These are phyloP conservation scores for Neoarthrinium moseri DNA, from an alignment of 2,329 filamentous ascomycete species.

Conservation along the genomic window DNA sequence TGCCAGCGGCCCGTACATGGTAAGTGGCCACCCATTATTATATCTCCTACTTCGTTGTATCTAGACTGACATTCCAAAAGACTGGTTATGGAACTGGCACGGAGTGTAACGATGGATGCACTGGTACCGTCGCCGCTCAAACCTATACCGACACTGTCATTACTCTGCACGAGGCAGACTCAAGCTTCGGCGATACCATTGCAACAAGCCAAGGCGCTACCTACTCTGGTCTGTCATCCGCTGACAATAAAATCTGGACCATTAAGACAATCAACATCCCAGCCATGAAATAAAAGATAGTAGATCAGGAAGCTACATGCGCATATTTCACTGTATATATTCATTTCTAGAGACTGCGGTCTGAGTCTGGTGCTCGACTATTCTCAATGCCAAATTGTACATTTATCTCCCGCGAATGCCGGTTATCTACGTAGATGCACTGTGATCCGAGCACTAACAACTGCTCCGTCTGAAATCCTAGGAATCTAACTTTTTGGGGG, in stretches of 20 bases:
- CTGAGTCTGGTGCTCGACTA: too few relatives aligned
- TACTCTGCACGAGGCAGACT: conserved; percentile 2
- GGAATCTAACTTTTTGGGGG: too few relatives aligned
- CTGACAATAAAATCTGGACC: conserved; percentile 2
- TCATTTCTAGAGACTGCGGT: too few relatives aligned
- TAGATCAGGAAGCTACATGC: too few relatives aligned
- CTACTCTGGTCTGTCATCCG: conserved; percentile 1
- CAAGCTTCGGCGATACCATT: conserved; percentile 3
- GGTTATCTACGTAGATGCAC: too few relatives aligned
- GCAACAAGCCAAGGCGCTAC: conserved; percentile 7
- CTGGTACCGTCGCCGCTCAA: conserved; percentile 5
- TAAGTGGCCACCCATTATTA: not conserved
- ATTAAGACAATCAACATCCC: conserved; percentile 2
- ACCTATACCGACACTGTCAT: conserved; percentile 8
- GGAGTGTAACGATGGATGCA: conserved; percentile 7
- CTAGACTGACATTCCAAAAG: not conserved
- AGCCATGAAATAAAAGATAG: not conserved
- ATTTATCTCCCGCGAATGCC: too few relatives aligned
- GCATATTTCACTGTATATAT: too few relatives aligned
- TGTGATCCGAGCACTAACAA: too few relatives aligned
- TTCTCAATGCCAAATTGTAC: too few relatives aligned
- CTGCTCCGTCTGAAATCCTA: too few relatives aligned
- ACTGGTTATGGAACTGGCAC: conserved; percentile 8
- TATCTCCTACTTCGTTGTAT: not conserved
- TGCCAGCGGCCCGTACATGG: conserved; percentile 7